Evolutionary conservation across 169 alveolate species (phyloP).

Genomic region (Plasmodium knowlesi): DNA sequence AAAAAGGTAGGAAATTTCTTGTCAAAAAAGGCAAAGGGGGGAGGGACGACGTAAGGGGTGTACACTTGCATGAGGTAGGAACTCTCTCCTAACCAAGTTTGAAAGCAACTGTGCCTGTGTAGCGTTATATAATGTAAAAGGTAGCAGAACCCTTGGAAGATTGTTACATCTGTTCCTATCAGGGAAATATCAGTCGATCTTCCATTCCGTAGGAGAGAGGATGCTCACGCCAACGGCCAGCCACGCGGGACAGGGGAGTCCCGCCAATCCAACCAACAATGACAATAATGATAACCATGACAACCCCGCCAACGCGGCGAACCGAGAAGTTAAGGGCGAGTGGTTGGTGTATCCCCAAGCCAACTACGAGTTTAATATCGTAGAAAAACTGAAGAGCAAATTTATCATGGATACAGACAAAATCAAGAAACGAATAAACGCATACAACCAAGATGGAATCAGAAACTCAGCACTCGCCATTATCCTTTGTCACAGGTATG

Average conservation of each 20-base stretch:
- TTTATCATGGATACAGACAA: conserved; percentile 35
- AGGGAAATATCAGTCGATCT: not conserved
- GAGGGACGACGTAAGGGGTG: not conserved
- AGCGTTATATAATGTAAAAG: no score
- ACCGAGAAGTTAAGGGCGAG: conserved; percentile 21
- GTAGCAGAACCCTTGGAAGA: not conserved
- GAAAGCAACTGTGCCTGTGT: not conserved
- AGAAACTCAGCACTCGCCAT: conserved; percentile 81
- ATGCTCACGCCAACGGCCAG: not conserved
- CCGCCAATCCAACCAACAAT: not conserved
- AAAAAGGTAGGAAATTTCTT: not conserved
- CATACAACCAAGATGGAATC: conserved; percentile 81
- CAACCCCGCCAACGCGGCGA: not conserved
- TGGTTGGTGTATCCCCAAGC: conserved; percentile 53
- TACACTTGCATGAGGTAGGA: not conserved
- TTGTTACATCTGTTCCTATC: not conserved
- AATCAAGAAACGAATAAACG: conserved; percentile 73
- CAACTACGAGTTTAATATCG: conserved; percentile 59
- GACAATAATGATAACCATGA: no score
- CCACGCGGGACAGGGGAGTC: not conserved
- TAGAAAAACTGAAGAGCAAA: conserved; percentile 35
- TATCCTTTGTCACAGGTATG: conserved; percentile 82
- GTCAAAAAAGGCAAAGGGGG: not conserved
- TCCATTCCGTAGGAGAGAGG: not conserved
- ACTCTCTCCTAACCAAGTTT: not conserved